These are phyloP conservation scores for Lophiotrema nucula DNA, from an alignment of 495 filamentous ascomycete species.

Conservation along the genomic window DNA sequence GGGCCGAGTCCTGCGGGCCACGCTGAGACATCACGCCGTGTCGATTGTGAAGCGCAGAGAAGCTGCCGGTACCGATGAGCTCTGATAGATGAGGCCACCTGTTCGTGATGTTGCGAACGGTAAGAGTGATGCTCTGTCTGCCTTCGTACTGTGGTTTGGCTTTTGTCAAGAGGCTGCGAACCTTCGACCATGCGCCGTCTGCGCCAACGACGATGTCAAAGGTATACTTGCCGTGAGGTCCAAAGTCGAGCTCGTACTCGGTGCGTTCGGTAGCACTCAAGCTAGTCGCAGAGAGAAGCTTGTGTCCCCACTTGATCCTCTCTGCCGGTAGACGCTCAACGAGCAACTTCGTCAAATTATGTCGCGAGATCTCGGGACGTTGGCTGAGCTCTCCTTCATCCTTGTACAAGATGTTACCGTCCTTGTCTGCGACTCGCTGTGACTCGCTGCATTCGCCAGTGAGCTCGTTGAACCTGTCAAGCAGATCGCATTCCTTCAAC, in stretches of 20 bases:
- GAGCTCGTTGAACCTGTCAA: slow-evolving; percentile 5
- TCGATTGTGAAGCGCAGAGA: slow-evolving; percentile 30
- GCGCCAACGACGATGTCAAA: slow-evolving; percentile 33
- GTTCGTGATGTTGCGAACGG: slow-evolving; percentile 15
- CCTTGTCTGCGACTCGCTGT: slow-evolving; percentile 1
- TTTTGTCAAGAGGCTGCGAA: slow-evolving; percentile 21
- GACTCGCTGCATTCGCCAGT: slow-evolving; percentile 1
- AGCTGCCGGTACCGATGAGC: slow-evolving; percentile 17
- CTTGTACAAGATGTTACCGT: neutral
- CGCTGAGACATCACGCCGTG: slow-evolving; percentile 42
- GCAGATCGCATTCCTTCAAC: slow-evolving; percentile 3
- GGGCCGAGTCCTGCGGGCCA: slow-evolving; percentile 42
- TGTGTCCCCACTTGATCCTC: neutral
- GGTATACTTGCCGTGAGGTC: neutral
- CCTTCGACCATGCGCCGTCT: slow-evolving; percentile 32
- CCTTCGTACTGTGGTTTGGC: slow-evolving; percentile 26
- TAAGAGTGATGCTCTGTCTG: slow-evolving; percentile 25
- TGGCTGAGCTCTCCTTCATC: neutral
- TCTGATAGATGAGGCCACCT: slow-evolving; percentile 13
- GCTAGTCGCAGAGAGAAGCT: neutral
- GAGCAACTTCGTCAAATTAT: neutral
- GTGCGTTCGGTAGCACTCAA: neutral
- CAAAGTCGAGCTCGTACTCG: slow-evolving; percentile 18
- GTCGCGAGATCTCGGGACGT: slow-evolving; percentile 13
- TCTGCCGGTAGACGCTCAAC: neutral